These are phyloP conservation scores for Nematodospora anomalae DNA, from an alignment of 1,139 yeast genomes.

Conservation along the genomic window DNA sequence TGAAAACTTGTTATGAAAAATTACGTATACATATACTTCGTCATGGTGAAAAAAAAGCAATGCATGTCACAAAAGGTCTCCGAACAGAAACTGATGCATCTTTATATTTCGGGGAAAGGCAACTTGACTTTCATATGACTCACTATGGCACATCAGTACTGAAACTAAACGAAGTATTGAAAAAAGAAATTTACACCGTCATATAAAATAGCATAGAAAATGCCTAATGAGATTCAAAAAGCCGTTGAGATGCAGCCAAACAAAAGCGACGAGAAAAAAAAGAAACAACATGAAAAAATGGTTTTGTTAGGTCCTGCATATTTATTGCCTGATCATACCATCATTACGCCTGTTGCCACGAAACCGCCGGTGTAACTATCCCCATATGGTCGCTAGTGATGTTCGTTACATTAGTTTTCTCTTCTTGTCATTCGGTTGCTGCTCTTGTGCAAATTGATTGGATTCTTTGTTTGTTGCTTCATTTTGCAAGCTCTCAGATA, in stretches of 20 bases:
- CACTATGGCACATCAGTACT: too few species aligned
- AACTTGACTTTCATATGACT: not conserved
- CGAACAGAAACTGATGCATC: not conserved
- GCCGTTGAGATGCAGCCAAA: not conserved
- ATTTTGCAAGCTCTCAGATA: not conserved
- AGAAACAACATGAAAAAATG: not conserved
- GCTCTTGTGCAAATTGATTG: not conserved
- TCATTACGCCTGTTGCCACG: not conserved
- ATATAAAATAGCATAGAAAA: too few species aligned
- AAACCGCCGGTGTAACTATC: not conserved
- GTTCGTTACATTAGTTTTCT: not conserved
- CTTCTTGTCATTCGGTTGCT: not conserved
- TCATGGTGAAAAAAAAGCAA: too few species aligned
- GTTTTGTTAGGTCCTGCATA: too few species aligned
- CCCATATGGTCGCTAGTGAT: not conserved
- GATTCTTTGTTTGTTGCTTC: not conserved
- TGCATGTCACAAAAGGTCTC: too few species aligned
- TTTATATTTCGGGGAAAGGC: not conserved
- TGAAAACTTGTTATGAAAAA: not conserved
- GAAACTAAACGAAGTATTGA: too few species aligned
- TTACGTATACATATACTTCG: constrained; percentile 1
- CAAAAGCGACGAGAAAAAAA: not conserved
- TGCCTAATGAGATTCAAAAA: not conserved
- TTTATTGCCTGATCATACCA: too few species aligned
- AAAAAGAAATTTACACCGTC: constrained; percentile 1